Conservation (phyloP, 2,329 filamentous ascomycete species). For the Ceratocystis smalleyi region DNA sequence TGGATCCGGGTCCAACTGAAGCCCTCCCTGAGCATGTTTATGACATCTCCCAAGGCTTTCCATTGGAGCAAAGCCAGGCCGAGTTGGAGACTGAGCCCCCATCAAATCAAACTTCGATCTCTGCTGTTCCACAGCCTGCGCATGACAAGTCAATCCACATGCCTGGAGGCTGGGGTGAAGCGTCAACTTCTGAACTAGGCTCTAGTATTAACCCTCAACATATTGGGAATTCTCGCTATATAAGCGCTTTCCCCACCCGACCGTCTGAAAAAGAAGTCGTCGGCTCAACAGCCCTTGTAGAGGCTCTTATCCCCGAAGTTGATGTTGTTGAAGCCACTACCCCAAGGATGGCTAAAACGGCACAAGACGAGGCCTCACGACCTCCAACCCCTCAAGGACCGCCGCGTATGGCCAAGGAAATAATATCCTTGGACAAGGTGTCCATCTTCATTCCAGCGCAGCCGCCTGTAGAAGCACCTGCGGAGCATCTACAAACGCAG, state of each 20-base stretch:
- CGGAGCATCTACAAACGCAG: neutral
- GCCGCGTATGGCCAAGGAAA: constrained; percentile 12
- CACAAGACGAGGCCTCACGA: constrained; percentile 1
- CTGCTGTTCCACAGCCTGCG: neutral
- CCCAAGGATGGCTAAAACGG: neutral
- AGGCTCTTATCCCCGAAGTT: constrained; percentile 7
- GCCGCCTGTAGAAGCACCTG: neutral
- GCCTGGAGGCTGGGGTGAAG: constrained; percentile 14
- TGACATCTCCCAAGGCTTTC: neutral
- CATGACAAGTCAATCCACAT: constrained; percentile 14
- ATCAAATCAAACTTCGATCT: neutral
- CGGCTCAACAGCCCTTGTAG: neutral
- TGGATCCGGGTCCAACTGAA: neutral
- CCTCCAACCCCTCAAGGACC: constrained; percentile 8
- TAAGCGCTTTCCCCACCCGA: neutral
- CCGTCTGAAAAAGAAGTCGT: neutral
- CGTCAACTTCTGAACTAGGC: neutral
- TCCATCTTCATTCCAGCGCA: constrained; percentile 16
- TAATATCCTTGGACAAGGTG: constrained; percentile 12
- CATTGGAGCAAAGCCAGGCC: neutral
- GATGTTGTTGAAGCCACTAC: neutral
- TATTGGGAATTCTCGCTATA: neutral
- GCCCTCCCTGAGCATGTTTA: neutral
- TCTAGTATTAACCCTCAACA: neutral
- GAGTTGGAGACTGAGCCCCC: neutral